phyloP scores from a whole-genome alignment of 2,329 filamentous ascomycete genomes.

The Macrophomina pseudophaseolina region DNA sequence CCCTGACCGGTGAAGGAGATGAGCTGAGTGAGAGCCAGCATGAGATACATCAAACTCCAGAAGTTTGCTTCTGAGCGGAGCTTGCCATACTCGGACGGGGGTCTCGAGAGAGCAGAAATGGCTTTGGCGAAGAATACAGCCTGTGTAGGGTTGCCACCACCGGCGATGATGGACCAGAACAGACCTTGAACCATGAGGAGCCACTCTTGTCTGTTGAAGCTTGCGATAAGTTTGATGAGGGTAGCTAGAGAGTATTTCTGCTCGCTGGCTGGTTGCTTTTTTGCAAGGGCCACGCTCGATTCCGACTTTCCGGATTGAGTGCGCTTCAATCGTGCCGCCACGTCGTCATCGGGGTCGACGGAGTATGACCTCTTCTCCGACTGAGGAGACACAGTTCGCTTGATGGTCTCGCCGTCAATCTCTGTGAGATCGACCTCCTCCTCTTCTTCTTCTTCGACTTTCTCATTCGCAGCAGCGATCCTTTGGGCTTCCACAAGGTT shows the following conservation, averaged over 20 bases:
- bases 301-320: conserved; percentile 59
- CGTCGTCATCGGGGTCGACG: conserved; percentile 65
- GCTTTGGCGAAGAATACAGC: conserved; percentile 89
- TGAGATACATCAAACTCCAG: conserved; percentile 87
- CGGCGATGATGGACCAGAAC: conserved; percentile 75
- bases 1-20: conserved; percentile 69
- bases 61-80: conserved; percentile 77
- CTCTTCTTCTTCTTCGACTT: conserved; percentile 53
- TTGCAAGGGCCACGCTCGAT: conserved; percentile 72
- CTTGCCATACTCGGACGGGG: conserved; percentile 55
- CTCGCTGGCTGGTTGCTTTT: conserved; percentile 52
- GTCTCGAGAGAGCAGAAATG: conserved; percentile 72
- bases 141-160: conserved; percentile 77
- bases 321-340: conserved; percentile 61
- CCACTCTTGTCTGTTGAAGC: conserved; percentile 78
- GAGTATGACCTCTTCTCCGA: conserved; percentile 40
- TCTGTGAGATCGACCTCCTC: conserved; percentile 43
- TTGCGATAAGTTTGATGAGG: conserved; percentile 77
- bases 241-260: conserved; percentile 73
- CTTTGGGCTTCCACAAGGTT: conserved; percentile 84
- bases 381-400: conserved; percentile 1
- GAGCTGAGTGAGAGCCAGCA: conserved; percentile 77
- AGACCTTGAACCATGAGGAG: conserved; percentile 75
- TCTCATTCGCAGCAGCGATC: conserved; percentile 67
- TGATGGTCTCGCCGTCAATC: conserved; percentile 42